Evolutionary conservation across 2,329 filamentous ascomycete species (phyloP), one percentile per base, ranked within the genome.

Genomic region (Ophiocordyceps sinensis): DNA sequence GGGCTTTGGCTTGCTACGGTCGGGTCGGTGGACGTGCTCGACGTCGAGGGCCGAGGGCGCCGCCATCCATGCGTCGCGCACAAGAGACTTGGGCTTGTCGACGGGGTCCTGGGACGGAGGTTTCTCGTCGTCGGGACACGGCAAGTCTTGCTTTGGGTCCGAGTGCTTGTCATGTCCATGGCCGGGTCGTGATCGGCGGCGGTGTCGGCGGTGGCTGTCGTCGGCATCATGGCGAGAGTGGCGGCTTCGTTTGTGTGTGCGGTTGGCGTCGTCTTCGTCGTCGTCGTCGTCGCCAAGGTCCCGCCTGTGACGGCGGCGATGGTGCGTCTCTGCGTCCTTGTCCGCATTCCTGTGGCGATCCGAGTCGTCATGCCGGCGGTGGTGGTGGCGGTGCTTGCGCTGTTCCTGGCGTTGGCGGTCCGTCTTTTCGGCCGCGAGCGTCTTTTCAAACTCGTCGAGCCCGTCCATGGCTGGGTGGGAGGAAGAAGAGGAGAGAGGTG

Each of bases 61-160:
- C 44, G 87, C 81, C 91, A 98, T 98, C 88, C 93, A 98, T 0
- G 82, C 76, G 59, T 96, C 91, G 47, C 93, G 77, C 49, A 79
- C 72, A 28, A 79, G 52, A 0, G 45, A 37, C 9, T 54, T 29
- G 0, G 45, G 39, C 7, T 54, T 7, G 19, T 26, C 49, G 2
- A 54, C 46, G 0, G 48, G 14, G 7, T 58, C 51, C 47, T 59
- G 45, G 14, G 46, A 45, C 28, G 52, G 44, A 14, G 55, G 44
- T 29, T 65, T 63, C 46, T 70, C 68, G 19, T 75, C 71, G 30
- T 75, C 64, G 1, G 68, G 71, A 4, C 70, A 49, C 2, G 70
- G 70, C 0, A 70, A 51, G 43, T 75, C 69, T 40, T 68, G 62
- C 44, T 73, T 71, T 0, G 64, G 59, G 46, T 73, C 68, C 5